Conservation (phyloP, 2,329 filamentous ascomycete species). For the Thelonectria olida region DNA sequence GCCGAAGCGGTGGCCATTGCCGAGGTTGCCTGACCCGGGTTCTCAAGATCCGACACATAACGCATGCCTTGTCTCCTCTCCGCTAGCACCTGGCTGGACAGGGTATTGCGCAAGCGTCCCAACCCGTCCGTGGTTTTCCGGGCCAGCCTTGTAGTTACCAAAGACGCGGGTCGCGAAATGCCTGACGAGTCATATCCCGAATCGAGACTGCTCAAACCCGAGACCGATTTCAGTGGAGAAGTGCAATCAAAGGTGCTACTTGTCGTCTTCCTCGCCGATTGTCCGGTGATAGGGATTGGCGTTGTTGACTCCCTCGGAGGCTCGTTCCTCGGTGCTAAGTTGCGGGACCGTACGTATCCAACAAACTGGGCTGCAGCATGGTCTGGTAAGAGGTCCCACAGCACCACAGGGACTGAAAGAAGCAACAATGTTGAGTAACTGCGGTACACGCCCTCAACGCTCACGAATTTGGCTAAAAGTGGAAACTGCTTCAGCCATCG, state of each 20-base stretch:
- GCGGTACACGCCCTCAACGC: slow-evolving; percentile 35
- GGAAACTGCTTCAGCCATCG: slow-evolving; percentile 42
- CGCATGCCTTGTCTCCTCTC: slow-evolving; percentile 30
- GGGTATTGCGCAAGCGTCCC: slow-evolving; percentile 15
- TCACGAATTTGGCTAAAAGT: slow-evolving; percentile 37
- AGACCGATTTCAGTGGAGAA: slow-evolving; percentile 33
- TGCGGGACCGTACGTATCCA: slow-evolving; percentile 38
- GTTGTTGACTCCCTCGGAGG: slow-evolving; percentile 19
- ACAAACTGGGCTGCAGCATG: slow-evolving; percentile 40
- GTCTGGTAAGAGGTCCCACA: slow-evolving; percentile 38
- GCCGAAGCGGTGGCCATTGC: slow-evolving; percentile 5
- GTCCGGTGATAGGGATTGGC: slow-evolving; percentile 36
- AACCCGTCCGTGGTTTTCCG: slow-evolving; percentile 30
- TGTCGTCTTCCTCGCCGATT: slow-evolving; percentile 23
- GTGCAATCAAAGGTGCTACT: slow-evolving; percentile 26
- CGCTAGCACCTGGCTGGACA: slow-evolving; percentile 26
- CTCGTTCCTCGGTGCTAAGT: slow-evolving; percentile 28
- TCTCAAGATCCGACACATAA: slow-evolving; percentile 29
- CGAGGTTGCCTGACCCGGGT: slow-evolving; percentile 26
- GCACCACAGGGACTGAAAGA: slow-evolving; percentile 38
- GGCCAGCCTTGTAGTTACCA: slow-evolving; percentile 27
- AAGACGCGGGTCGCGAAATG: slow-evolving; percentile 31
- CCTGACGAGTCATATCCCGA: slow-evolving; percentile 38
- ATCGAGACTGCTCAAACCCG: slow-evolving; percentile 37
- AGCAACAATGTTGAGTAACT: slow-evolving; percentile 39